Base-by-base conservation (phyloP, 176 grass and related monocot species). In the Oropetium thomaeum region DNA sequence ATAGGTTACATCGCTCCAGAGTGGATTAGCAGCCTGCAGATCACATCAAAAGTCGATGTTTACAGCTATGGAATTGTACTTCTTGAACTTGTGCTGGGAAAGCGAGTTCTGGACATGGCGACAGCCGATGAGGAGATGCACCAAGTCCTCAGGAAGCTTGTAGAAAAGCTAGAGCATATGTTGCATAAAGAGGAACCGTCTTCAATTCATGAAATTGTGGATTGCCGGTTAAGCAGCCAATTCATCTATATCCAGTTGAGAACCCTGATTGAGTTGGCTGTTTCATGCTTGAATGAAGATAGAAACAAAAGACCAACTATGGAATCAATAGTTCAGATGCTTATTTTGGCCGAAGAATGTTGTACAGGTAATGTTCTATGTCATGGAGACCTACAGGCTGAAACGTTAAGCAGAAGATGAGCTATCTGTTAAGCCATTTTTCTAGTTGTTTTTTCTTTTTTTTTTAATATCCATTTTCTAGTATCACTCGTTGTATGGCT, bases 11-110 rank as follows among this genome's bases (percentile, higher is more conserved):
- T 73, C 5, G 70, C 51, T 57, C 70, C 51, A 40, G 70, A 73
- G 70, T 73, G 51, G 70, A 57, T 73, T 2, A 73, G 70, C 48
- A 72, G 51, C 70, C 33, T 73, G 33, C 70, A 40, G 13, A 73
- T 73, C 51, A 73, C 70, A 0, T 48, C 70, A 53, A 57, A 73
- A 9, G 70, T 73, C 9, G 70, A 73, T 16, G 70, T 73, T 35
- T 73, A 73, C n/a, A 73, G 70, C 13, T 73, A 73, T 19, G 70
- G 70, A 34, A 33, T 73, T 57, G 70, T 73, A 16, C 49, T 73
- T 73, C 70, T 73, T 40, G 70, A 73, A 33, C 70, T 73, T 23
- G 70, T 73, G 29, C 9, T 73, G 51, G 70, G 70, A 16, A 55
- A 15, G 37, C 70, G 51, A 38, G 51, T 73, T 38, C 70, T 73